Conservation (phyloP, 2,329 filamentous ascomycete species). For the Alternaria brassicicola region DNA sequence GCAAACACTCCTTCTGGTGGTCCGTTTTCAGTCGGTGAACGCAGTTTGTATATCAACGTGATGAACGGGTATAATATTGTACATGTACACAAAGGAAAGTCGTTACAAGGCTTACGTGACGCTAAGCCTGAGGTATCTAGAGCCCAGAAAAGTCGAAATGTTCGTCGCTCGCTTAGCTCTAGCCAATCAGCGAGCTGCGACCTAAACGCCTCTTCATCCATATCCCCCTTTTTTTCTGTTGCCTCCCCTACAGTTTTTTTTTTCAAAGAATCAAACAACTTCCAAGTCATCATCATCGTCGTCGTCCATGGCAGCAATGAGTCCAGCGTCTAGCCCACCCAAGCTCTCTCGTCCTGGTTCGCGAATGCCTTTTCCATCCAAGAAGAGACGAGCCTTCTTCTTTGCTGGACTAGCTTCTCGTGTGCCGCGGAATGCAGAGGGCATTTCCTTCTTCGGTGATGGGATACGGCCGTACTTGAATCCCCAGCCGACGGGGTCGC, state of each 20-base stretch:
- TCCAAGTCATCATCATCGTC: slow-evolving; percentile 59
- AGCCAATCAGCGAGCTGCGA: slow-evolving; percentile 35
- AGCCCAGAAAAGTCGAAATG: slow-evolving; percentile 28
- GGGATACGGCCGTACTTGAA: slow-evolving; percentile 49
- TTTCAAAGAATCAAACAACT: slow-evolving; percentile 50
- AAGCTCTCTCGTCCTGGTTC: slow-evolving; percentile 57
- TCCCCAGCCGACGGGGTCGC: slow-evolving; percentile 56
- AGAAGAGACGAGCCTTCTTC: slow-evolving; percentile 56
- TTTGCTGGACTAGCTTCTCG: slow-evolving; percentile 50
- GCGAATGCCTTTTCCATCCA: slow-evolving; percentile 57
- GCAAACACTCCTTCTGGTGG: neutral
- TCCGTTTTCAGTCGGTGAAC: neutral
- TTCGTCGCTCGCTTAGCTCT: slow-evolving; percentile 38
- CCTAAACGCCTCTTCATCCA: slow-evolving; percentile 24
- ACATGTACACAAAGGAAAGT: slow-evolving; percentile 26
- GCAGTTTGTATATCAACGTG: neutral
- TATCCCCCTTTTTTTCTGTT: slow-evolving; percentile 1
- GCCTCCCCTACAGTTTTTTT: slow-evolving; percentile 22
- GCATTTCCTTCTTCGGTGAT: slow-evolving; percentile 40
- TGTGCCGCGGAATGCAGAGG: slow-evolving; percentile 35
- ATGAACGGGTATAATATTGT: slow-evolving; percentile 15
- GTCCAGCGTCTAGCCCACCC: slow-evolving; percentile 42
- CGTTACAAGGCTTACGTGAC: slow-evolving; percentile 21
- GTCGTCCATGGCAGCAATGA: slow-evolving; percentile 48
- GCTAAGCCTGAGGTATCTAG: slow-evolving; percentile 17